Evolutionary conservation across 163 green algal genomes (phyloP).

Genomic region (Volvox carteri): DNA sequence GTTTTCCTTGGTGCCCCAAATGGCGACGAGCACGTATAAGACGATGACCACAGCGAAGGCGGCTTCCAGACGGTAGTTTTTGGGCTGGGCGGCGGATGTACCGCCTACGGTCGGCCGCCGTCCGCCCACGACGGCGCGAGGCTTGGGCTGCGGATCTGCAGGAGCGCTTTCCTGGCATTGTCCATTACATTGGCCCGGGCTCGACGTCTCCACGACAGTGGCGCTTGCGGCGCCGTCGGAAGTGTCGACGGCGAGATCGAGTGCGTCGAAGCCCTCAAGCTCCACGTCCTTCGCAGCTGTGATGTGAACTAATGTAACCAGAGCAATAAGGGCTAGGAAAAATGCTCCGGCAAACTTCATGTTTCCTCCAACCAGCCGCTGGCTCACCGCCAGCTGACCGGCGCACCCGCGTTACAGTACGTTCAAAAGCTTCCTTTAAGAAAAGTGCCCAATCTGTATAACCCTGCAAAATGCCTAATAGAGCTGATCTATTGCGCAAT

Average conservation of each 20-base stretch:
- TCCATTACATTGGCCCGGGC: not conserved
- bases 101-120: not conserved
- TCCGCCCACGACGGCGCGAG: not conserved
- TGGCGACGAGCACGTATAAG: not conserved
- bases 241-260: not conserved
- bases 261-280: constrained; percentile 25
- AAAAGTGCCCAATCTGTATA: too few relatives aligned
- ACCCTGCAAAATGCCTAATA: too few relatives aligned
- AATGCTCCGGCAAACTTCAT: not conserved
- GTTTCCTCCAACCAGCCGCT: constrained; percentile 10
- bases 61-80: constrained; percentile 2
- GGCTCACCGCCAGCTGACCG: not conserved
- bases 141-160: not conserved
- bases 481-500: too few relatives aligned
- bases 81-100: not conserved
- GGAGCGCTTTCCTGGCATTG: constrained; percentile 5
- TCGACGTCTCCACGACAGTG: not conserved
- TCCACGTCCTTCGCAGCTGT: not conserved
- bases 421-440: too few relatives aligned
- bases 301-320: not conserved
- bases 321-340: not conserved
- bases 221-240: not conserved
- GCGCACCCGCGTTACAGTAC: too few relatives aligned
- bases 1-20: constrained; percentile 13
- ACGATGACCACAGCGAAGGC: not conserved